A percentile compares a stretch with the other conserved stretches of the same genome.
Conservation (phyloP, 2,329 filamentous ascomycete species). For the Fusarium piperis region DNA sequence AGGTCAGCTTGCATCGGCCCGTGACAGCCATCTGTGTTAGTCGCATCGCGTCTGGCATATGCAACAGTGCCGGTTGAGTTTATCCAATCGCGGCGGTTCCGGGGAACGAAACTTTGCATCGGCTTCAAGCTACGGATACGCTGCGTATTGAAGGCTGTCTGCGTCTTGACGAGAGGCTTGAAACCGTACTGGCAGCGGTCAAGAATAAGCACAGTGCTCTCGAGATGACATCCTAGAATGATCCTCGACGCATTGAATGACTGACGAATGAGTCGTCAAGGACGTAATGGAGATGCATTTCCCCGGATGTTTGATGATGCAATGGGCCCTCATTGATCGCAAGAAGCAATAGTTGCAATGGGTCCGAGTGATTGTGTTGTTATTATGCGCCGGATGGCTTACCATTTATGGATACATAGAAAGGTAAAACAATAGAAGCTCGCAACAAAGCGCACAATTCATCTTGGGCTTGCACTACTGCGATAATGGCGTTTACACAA, state of each 20-base stretch:
- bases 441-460: slow-evolving; percentile 5
- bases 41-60: not conserved
- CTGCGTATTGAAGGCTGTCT: not conserved
- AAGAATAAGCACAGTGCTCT: not conserved
- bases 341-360: not conserved
- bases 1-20: not conserved
- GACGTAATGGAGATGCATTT: not conserved
- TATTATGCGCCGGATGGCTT: not conserved
- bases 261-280: not conserved
- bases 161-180: not conserved
- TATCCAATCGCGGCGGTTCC: not conserved
- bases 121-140: not conserved
- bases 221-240: not conserved
- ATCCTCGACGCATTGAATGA: not conserved
- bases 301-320: not conserved
- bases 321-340: not conserved
- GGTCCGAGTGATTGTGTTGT: not conserved
- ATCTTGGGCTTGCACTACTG: not conserved
- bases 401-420: not conserved
- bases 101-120: not conserved
- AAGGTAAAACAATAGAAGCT: not conserved
- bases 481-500: not conserved
- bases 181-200: not conserved
- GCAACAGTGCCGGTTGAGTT: not conserved
- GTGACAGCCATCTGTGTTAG: not conserved